phyloP scores from a whole-genome alignment of 805 yeast species.

The Yarrowia yakushimensis region DNA sequence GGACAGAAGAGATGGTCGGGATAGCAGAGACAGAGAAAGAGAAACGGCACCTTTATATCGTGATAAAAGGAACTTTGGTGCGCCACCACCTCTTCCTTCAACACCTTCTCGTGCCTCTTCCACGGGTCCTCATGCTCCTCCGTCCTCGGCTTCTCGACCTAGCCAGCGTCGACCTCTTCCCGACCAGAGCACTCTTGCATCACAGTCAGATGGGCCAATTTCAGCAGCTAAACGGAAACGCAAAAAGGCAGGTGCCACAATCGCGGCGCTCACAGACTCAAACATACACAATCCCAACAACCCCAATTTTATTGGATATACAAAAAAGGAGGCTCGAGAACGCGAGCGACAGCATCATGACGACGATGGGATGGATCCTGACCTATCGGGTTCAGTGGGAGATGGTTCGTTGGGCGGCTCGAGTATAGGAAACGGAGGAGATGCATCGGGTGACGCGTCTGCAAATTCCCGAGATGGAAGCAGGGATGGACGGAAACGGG shows the following conservation, averaged over 20 bases:
- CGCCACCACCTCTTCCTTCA: not conserved
- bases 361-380: not conserved
- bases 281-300: constrained; percentile 22
- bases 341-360: not conserved
- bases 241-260: not conserved
- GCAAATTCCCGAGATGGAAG: not conserved
- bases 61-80: not conserved
- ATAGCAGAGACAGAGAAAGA: not conserved
- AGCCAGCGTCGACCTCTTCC: not conserved
- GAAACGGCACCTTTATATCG: not conserved
- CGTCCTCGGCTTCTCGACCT: not conserved
- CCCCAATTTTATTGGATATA: constrained; percentile 18
- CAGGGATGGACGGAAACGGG: constrained; percentile 6
- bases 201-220: not conserved
- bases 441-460: not conserved
- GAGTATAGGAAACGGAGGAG: not conserved
- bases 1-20: not conserved
- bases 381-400: not conserved
- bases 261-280: not conserved
- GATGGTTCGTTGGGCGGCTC: not conserved
- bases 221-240: not conserved
- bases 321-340: constrained; percentile 12
- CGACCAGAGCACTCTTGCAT: not conserved
- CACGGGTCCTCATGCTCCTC: not conserved
- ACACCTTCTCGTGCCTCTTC: not conserved